Evolutionary conservation across 306 rosid species (phyloP).

Genomic region (Prunus armeniaca): DNA sequence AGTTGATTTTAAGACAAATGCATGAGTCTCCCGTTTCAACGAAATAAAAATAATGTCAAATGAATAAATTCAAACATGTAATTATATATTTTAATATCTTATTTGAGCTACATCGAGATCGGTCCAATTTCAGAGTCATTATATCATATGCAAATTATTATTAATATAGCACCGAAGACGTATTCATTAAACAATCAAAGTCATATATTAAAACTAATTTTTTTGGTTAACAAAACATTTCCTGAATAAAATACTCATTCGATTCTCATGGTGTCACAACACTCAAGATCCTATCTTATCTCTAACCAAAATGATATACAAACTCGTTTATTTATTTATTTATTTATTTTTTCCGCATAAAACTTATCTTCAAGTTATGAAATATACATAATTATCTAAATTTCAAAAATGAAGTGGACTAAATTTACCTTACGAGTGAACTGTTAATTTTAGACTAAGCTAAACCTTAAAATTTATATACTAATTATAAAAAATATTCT

Average conservation of each 20-base stretch:
- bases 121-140: slow-evolving; percentile 1
- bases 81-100: background rate
- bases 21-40: background rate
- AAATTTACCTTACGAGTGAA: too few species aligned
- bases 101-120: slow-evolving; percentile 3
- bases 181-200: slow-evolving; percentile 3
- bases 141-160: background rate
- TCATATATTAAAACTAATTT: background rate
- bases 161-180: background rate
- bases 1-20: background rate
- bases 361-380: too few species aligned
- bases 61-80: background rate
- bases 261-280: slow-evolving; percentile 3
- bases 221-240: background rate
- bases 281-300: background rate
- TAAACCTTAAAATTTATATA: too few species aligned
- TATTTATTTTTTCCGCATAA: too few species aligned
- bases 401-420: too few species aligned
- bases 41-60: background rate
- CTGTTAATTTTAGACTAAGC: too few species aligned
- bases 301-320: background rate
- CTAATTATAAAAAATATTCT: too few species aligned
- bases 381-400: too few species aligned
- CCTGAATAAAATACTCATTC: background rate
- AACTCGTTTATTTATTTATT: too few species aligned